Percentiles rank a stretch among this genome's conserved stretches.
Evolutionary conservation across 2,329 filamentous ascomycete species (phyloP).

Genomic region (Peltaster fructicola): DNA sequence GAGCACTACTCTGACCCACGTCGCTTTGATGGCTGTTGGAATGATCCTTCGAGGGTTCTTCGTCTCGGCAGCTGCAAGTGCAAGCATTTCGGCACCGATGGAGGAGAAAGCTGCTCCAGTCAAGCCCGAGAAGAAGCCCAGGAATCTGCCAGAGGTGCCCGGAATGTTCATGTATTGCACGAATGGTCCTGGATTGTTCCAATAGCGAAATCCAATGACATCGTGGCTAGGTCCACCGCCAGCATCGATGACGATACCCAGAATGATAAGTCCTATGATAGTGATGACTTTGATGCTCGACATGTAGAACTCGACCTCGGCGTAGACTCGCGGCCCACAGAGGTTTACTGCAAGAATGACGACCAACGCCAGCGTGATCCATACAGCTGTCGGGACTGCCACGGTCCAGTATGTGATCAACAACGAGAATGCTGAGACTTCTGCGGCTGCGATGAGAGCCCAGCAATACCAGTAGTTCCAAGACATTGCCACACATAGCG

Average conservation of each 20-base stretch:
- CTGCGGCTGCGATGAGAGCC: too few species aligned
- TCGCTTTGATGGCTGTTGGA: conserved; percentile 10
- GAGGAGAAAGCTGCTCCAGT: conserved; percentile 10
- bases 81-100: conserved; percentile 10
- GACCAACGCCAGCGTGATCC: too few species aligned
- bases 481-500: too few species aligned
- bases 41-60: conserved; percentile 10
- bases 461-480: too few species aligned
- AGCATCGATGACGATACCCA: conserved; percentile 26
- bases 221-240: conserved; percentile 24
- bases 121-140: conserved; percentile 22
- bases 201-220: conserved; percentile 28
- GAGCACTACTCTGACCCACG: conserved; percentile 12
- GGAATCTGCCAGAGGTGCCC: conserved; percentile 22
- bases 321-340: conserved; percentile 28
- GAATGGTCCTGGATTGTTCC: conserved; percentile 26
- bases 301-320: conserved; percentile 31
- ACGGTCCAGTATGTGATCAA: too few species aligned
- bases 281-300: conserved; percentile 27
- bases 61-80: conserved; percentile 12
- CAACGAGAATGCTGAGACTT: too few species aligned
- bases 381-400: too few species aligned
- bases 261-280: conserved; percentile 26
- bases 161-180: conserved; percentile 21
- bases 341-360: too few species aligned